Evolutionary conservation across 371 early-diverging fungal genomes (phyloP).

Genomic region (Zancudomyces culisetae): DNA sequence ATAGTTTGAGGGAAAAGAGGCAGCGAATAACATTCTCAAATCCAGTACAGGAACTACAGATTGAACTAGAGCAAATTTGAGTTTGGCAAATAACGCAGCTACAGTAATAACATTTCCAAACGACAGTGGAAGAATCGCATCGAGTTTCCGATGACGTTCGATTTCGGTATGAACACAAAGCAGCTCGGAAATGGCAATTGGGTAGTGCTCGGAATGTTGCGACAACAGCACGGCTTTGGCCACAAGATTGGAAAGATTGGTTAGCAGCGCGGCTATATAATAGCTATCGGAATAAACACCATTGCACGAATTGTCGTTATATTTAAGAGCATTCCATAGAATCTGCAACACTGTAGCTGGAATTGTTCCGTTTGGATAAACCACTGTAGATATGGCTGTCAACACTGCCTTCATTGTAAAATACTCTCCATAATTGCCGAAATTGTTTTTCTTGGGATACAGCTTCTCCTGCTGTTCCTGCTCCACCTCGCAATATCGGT

Average conservation of each 20-base stretch:
- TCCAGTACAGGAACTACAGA: neutral
- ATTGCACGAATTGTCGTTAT: constrained; percentile 84
- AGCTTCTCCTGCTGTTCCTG: constrained; percentile 28
- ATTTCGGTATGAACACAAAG: constrained; percentile 45
- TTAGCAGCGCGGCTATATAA: constrained; percentile 50
- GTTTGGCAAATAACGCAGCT: constrained; percentile 34
- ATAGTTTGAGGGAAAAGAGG: neutral
- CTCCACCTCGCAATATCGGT: constrained; percentile 39
- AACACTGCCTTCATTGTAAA: constrained; percentile 70
- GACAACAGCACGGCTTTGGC: neutral
- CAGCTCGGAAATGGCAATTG: neutral
- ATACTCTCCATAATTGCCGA: constrained; percentile 64
- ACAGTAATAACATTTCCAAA: constrained; percentile 70
- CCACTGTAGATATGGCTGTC: constrained; percentile 46
- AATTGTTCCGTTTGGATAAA: constrained; percentile 40
- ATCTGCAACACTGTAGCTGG: constrained; percentile 45
- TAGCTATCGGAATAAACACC: constrained; percentile 64
- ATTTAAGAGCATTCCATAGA: constrained; percentile 52
- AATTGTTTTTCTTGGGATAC: constrained; percentile 73
- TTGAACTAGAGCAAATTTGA: neutral
- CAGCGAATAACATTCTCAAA: neutral
- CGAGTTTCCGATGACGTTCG: constrained; percentile 55
- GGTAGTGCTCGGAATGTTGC: neutral
- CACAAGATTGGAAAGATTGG: constrained; percentile 36
- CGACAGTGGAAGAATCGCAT: constrained; percentile 62